Percentiles rank a stretch among this genome's conserved stretches.
Conservation (phyloP, 2,329 filamentous ascomycete genomes). For the Fusarium sp. region DNA sequence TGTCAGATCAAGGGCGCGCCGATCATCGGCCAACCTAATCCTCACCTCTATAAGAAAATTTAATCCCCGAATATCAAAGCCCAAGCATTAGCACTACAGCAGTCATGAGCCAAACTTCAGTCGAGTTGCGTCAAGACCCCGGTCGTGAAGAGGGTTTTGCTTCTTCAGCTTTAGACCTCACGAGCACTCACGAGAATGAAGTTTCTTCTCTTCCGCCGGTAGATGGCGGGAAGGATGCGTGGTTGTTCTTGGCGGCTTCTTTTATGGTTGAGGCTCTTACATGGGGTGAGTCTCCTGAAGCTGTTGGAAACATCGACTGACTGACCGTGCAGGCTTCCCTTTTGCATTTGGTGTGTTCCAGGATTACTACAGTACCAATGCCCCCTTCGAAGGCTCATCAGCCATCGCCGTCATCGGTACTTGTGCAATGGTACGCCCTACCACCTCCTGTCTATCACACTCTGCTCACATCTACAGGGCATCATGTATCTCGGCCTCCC, state of each 20-base stretch:
- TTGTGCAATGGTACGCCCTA: conserved; percentile 61
- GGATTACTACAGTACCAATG: conserved; percentile 70
- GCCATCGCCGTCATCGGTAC: conserved; percentile 72
- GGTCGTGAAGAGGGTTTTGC: not conserved
- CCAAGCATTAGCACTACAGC: not conserved
- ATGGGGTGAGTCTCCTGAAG: conserved; percentile 38
- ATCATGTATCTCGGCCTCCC: conserved; percentile 62
- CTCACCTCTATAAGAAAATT: not conserved
- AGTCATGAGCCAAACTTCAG: not conserved
- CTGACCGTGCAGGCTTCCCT: conserved; percentile 63
- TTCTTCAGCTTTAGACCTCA: not conserved
- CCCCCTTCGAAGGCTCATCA: conserved; percentile 63
- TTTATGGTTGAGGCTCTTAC: conserved; percentile 47
- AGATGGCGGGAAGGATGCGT: conserved; percentile 47
- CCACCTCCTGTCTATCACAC: not conserved
- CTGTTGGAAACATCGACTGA: rapidly evolving
- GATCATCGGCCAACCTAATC: not conserved
- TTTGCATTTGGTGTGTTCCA: conserved; percentile 77
- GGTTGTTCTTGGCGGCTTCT: conserved; percentile 46
- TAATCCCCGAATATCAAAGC: not conserved
- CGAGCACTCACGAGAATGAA: not conserved
- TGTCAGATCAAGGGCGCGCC: conserved; percentile 12
- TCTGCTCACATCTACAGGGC: conserved; percentile 45
- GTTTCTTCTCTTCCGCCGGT: conserved; percentile 39
- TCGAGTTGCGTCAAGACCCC: not conserved